Evolutionary conservation across 2,329 filamentous ascomycete genomes (phyloP), one percentile per base, ranked within the genome.

Genomic region (Aspergillus awamori): DNA sequence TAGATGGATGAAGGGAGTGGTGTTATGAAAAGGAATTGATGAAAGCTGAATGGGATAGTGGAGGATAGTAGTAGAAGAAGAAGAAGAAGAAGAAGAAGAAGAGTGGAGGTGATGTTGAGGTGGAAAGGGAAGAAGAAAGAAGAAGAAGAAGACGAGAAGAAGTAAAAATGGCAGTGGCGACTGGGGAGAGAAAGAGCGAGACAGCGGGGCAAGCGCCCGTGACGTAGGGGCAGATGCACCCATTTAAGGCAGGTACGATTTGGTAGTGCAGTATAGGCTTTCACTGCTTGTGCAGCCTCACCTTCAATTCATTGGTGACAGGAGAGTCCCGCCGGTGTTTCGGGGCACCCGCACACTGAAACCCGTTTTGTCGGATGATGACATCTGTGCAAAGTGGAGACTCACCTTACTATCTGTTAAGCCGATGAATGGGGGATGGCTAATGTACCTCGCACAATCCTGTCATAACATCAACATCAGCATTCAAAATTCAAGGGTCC

Each of bases 141-240:
- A 33, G 56, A 20, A 20, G 17, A 20, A 20, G 20, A 20, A 54
- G 64, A 63, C 63, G 65, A 61, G 62, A 61, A 49, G 45, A 49
- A 49, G 39, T 24, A 24, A 51, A 51, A 28, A 33, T 36, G 33
- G 33, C 33, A 36, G 33, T 36, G 33, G 33, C 33, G 33, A 36
- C 33, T 36, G 33, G 28, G 28, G 24, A 30, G 8, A 15, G 17
- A 17, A 30, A 51, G 26, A 51, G 24, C 11, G 45, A 30, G 47
- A 28, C 47, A 28, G 30, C 15, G 47, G 24, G 47, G 47, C 47
- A 26, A 51, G 26, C 15, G 8, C 22, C 26, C n/a, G 69, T 71
- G 68, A 70, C 67, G 68, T 69, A 62, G 65, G 26, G 26, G 38
- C n/a, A 54, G 22, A 38, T 36, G 10, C 33, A 36, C 11, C 33